phyloP scores from a whole-genome alignment of 371 early-diverging fungal genomes.

The Apophysomyces trapeziformis region DNA sequence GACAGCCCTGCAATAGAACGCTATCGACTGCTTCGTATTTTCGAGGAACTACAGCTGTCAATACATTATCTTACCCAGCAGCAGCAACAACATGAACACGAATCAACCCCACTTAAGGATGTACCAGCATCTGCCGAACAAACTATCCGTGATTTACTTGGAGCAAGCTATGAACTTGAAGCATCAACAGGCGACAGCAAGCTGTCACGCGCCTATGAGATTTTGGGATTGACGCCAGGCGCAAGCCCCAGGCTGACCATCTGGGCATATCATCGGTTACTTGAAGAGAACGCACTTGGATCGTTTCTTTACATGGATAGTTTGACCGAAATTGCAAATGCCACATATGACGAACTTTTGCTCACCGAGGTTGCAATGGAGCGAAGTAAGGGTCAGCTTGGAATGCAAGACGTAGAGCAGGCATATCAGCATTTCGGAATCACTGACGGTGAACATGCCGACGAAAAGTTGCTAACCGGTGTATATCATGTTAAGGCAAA shows the following conservation, averaged over 20 bases:
- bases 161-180: constrained; percentile 17
- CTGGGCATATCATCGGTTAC: constrained; percentile 50
- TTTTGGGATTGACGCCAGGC: constrained; percentile 53
- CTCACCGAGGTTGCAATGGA: constrained; percentile 50
- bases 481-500: constrained; percentile 40
- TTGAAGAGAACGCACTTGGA: constrained; percentile 34
- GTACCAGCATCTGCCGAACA: background rate
- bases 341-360: constrained; percentile 39
- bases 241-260: constrained; percentile 52
- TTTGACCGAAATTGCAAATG: constrained; percentile 43
- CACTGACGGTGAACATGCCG: constrained; percentile 28
- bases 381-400: constrained; percentile 51
- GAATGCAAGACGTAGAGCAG: constrained; percentile 45
- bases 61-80: constrained; percentile 25
- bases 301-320: constrained; percentile 43
- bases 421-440: constrained; percentile 62
- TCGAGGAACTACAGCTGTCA: constrained; percentile 30
- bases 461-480: constrained; percentile 35
- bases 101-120: constrained; percentile 8
- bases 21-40: constrained; percentile 22
- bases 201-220: background rate
- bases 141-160: background rate
- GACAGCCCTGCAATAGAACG: constrained; percentile 14
- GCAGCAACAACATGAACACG: constrained; percentile 16
- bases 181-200: constrained; percentile 20